Percentiles rank a stretch among this genome's conserved stretches.
Evolutionary conservation across 371 early-diverging fungal genomes (phyloP).

Genomic region (Smittium culicis): DNA sequence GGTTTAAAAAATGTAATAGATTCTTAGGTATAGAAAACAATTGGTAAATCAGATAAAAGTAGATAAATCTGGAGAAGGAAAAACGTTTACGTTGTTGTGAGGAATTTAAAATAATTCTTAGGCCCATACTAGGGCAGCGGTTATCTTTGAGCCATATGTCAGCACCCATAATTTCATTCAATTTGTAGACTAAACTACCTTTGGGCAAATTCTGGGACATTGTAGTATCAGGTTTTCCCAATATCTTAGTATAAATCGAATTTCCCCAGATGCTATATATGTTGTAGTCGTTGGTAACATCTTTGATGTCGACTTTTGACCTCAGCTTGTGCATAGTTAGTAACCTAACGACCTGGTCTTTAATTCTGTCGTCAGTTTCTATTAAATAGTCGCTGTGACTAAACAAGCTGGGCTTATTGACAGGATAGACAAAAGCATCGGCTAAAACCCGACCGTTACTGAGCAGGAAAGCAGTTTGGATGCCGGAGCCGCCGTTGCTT

Average conservation of each 20-base stretch:
- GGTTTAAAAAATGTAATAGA: not conserved
- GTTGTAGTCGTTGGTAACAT: slow-evolving; percentile 42
- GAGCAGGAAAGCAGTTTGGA: slow-evolving; percentile 44
- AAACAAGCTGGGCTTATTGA: slow-evolving; percentile 43
- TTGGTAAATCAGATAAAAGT: not conserved
- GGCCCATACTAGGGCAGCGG: slow-evolving; percentile 43
- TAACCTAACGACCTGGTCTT: slow-evolving; percentile 40
- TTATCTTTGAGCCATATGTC: slow-evolving; percentile 39
- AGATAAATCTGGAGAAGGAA: slow-evolving; percentile 2
- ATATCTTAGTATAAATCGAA: slow-evolving; percentile 17
- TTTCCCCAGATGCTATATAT: slow-evolving; percentile 50
- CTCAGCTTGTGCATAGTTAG: slow-evolving; percentile 65
- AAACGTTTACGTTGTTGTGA: slow-evolving; percentile 14
- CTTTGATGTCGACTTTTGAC: slow-evolving; percentile 51
- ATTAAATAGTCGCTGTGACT: slow-evolving; percentile 55
- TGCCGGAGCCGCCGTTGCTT: slow-evolving; percentile 53
- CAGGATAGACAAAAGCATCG: slow-evolving; percentile 80
- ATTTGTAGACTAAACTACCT: slow-evolving; percentile 30
- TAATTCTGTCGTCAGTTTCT: slow-evolving; percentile 49
- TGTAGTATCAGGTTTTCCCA: slow-evolving; percentile 14
- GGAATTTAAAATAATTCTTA: slow-evolving; percentile 35
- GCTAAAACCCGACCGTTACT: slow-evolving; percentile 67
- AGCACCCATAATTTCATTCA: slow-evolving; percentile 31
- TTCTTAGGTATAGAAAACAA: not conserved
- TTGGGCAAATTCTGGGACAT: slow-evolving; percentile 16